Evolutionary conservation across 345 rosid genomes (phyloP).

Genomic region (Reutealis trisperma): DNA sequence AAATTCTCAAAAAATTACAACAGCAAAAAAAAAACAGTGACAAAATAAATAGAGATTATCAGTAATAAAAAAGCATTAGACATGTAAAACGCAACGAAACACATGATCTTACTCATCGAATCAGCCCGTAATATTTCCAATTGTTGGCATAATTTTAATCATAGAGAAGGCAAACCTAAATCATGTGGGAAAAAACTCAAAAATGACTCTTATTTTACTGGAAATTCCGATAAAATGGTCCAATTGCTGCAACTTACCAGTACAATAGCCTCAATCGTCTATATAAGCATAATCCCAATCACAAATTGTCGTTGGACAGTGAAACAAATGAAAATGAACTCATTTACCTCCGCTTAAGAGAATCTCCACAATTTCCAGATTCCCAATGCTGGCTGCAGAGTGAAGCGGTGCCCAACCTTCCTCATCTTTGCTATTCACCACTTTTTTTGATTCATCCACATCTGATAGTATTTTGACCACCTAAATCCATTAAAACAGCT

Average conservation of each 20-base stretch:
- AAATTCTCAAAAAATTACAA: neutral
- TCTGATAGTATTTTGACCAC: constrained; percentile 53
- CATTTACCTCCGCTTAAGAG: constrained; percentile 55
- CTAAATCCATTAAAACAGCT: constrained; percentile 30
- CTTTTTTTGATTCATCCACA: constrained; percentile 46
- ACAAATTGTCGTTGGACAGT: neutral
- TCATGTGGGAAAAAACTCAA: neutral
- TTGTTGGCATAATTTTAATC: too few species aligned
- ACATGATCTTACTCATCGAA: neutral
- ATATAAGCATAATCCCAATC: neutral
- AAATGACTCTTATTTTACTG: neutral
- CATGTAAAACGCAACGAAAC: neutral
- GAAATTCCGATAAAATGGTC: neutral
- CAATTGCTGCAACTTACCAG: neutral
- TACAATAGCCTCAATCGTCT: neutral
- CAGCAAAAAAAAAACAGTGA: neutral
- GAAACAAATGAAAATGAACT: neutral
- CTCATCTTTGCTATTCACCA: constrained; percentile 65
- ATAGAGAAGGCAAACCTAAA: neutral
- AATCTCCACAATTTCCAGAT: constrained; percentile 54
- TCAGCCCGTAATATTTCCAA: too few species aligned
- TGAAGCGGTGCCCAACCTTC: constrained; percentile 97
- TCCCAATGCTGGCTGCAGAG: constrained; percentile 80
- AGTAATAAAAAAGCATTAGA: neutral
- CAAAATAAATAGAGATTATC: neutral